Conservation (phyloP, 169 alveolate species). For the Theileria parva region DNA sequence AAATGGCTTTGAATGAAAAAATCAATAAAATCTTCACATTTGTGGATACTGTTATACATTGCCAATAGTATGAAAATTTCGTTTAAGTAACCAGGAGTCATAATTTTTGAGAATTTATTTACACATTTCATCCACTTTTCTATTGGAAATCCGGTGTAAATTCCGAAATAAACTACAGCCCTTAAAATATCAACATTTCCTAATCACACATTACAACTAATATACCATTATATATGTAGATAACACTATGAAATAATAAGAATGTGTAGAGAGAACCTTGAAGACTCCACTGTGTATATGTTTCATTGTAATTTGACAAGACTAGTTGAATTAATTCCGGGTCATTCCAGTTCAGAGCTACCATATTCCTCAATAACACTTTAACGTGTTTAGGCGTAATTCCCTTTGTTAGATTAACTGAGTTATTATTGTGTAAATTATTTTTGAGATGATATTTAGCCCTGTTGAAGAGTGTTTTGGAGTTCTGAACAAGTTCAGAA, state of each 20-base stretch:
- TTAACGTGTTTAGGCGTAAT: constrained; percentile 20
- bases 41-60: background rate
- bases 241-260: no score
- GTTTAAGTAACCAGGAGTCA: background rate
- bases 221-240: background rate
- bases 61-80: background rate
- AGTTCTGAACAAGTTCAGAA: background rate
- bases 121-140: constrained; percentile 10
- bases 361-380: constrained; percentile 29
- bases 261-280: constrained; percentile 4
- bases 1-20: background rate
- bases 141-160: background rate
- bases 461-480: background rate
- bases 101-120: background rate
- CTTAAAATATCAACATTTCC: constrained; percentile 36
- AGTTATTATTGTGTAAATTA: no score
- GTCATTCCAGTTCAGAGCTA: constrained; percentile 6
- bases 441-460: background rate
- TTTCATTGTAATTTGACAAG: background rate
- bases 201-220: background rate
- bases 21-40: background rate
- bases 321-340: constrained; percentile 3
- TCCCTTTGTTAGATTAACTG: background rate
- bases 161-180: constrained; percentile 9
- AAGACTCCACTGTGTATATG: constrained; percentile 30